A percentile compares a stretch with the other conserved stretches of the same genome.
Evolutionary conservation across 495 filamentous ascomycete species (phyloP).

Genomic region (Hypoxylon crocopeplum): DNA sequence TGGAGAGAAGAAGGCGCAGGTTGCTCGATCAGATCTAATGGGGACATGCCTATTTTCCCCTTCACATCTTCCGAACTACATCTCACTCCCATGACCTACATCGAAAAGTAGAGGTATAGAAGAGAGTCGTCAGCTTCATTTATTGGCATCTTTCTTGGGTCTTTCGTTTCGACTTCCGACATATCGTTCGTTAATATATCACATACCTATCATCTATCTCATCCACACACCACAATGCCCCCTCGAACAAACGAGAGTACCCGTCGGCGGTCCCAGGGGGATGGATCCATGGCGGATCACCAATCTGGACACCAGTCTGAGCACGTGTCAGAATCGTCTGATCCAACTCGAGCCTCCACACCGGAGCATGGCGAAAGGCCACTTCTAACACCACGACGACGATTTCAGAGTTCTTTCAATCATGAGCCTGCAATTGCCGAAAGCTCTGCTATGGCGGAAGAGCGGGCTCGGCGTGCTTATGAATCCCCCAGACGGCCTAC

Average conservation of each 20-base stretch:
- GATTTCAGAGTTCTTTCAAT: no score
- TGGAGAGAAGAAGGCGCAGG: conserved; percentile 82
- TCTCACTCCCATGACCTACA: not conserved
- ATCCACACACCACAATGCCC: not conserved
- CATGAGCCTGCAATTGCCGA: no score
- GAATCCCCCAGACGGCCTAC: no score
- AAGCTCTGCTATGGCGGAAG: no score
- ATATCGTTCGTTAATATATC: conserved; percentile 28
- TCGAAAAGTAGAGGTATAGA: conserved; percentile 3
- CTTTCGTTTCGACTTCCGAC: conserved; percentile 21
- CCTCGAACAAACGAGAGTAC: not conserved
- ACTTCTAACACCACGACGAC: not conserved
- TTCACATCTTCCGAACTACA: not conserved
- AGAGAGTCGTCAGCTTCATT: conserved; percentile 13
- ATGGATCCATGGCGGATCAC: not conserved
- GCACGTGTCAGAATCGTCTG: not conserved
- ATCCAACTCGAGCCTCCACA: not conserved
- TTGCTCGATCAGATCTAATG: conserved; percentile 68
- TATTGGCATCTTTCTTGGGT: conserved; percentile 19
- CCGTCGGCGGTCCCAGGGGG: not conserved
- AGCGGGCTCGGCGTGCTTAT: no score
- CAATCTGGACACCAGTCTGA: not conserved
- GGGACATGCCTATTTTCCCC: not conserved
- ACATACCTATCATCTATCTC: conserved; percentile 9
- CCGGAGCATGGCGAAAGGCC: not conserved